These are phyloP conservation scores for Lactarius psammicola DNA, from an alignment of 768 basidiomycete genomes.

Conservation along the genomic window DNA sequence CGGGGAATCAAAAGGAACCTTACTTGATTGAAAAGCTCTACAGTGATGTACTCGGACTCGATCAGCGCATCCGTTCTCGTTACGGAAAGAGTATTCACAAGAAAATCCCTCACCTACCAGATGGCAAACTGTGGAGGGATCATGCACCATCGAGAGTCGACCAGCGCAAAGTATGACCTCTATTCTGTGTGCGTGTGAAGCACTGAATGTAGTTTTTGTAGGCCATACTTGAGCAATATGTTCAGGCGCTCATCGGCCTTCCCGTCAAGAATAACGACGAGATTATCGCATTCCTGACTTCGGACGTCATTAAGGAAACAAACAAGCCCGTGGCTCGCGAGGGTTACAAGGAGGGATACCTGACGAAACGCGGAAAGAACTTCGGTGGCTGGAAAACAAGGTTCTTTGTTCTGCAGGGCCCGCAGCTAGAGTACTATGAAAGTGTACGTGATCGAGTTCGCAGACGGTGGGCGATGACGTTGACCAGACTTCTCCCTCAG, in stretches of 20 bases:
- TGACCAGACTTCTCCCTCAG: constrained; percentile 38
- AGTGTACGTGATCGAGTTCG: constrained; percentile 60
- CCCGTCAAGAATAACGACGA: constrained; percentile 87
- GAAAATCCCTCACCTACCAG: constrained; percentile 79
- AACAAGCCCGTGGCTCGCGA: constrained; percentile 74
- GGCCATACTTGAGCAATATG: constrained; percentile 79
- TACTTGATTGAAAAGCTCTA: constrained; percentile 94
- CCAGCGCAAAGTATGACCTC: constrained; percentile 79
- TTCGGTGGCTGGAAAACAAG: constrained; percentile 98
- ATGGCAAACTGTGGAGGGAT: constrained; percentile 94
- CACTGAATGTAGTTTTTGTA: constrained; percentile 34
- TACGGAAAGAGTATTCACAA: constrained; percentile 67
- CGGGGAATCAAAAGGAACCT: constrained; percentile 64
- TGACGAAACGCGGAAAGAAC: constrained; percentile 95
- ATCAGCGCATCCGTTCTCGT: constrained; percentile 63
- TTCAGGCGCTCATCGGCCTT: constrained; percentile 78
- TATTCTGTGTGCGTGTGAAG: constrained; percentile 13
- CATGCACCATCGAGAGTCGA: constrained; percentile 96
- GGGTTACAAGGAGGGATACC: constrained; percentile 91
- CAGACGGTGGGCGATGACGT: not conserved
- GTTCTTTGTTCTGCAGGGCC: constrained; percentile 91
- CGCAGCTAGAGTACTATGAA: constrained; percentile 92
- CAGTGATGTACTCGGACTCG: constrained; percentile 86
- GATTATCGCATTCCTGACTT: constrained; percentile 88
- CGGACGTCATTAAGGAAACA: constrained; percentile 77